Base-by-base conservation (phyloP, 2,329 filamentous ascomycete species). In the Pyricularia grisea region DNA sequence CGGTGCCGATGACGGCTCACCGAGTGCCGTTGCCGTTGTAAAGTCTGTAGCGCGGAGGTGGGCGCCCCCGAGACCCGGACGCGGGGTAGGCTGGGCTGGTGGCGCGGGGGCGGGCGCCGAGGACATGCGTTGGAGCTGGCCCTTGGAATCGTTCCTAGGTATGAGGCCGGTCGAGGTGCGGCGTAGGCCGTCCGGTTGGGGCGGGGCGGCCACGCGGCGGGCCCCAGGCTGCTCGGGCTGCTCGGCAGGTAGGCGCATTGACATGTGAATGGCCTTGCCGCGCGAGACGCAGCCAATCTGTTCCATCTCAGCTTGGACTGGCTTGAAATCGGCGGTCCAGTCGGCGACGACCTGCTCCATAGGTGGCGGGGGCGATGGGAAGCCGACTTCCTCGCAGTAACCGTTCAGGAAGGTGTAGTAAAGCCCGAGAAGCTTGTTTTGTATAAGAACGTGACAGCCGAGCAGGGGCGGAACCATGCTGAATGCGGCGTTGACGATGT, bases 391-490 rank as follows among this genome's bases (percentile, higher is more conserved):
- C 72, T 88, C 83, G 73, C 90, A 92, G 77, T 90, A 95, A 69
- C 86, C 87, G 76, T 93, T 88, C 7, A 94, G 80, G 4, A 88
- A 84, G 0, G 92, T 95, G 78, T 95, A 95, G 73, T 92, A 88
- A 71, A 93, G 84, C 0, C 88, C 92, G 5, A 95, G 86, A 67
- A 95, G 82, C 65, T 88, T 87, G 76, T 93, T 93, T 77, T 94
- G 92, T 31, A 93, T 88, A 75, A 90, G 83, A 64, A 94, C 87
- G 74, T 94, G 90, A 50, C 85, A 84, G 60, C 85, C 84, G 12
- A 94, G 83, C 25, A 96, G 81, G 68, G 88, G 87, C 31, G 92
- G 91, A 14, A 94, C 83, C n/a, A 96, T 81, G 28, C 85, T 90
- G 75, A 93, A 92, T 4, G 89, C 85, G 11, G 90, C 88, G 3